Conservation (phyloP, 2,329 filamentous ascomycete species). For the Alternaria gansuensis region DNA sequence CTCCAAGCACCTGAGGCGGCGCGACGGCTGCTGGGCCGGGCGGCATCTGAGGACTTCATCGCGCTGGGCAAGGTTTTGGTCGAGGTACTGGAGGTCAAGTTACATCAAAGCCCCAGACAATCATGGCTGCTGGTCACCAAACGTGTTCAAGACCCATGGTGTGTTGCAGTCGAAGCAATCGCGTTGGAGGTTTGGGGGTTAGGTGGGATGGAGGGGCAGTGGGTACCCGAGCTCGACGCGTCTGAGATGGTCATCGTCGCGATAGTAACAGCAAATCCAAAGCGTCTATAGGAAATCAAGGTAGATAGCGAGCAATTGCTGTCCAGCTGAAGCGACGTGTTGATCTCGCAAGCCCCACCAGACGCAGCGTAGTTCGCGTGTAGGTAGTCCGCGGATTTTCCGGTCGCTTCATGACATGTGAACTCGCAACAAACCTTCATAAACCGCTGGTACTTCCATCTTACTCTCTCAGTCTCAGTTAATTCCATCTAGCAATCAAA, state of each 20-base stretch:
- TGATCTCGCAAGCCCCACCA: slow-evolving; percentile 18
- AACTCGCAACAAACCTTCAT: not conserved
- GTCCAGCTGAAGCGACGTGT: not conserved
- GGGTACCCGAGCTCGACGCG: slow-evolving; percentile 23
- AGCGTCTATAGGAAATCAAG: not conserved
- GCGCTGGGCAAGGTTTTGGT: not conserved
- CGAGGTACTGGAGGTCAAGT: not conserved
- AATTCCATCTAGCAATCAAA: not conserved
- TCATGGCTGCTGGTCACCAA: slow-evolving; percentile 3
- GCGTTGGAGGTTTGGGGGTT: slow-evolving; percentile 32
- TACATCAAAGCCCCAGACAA: not conserved
- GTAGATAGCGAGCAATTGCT: not conserved
- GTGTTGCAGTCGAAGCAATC: slow-evolving; percentile 21
- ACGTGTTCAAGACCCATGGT: slow-evolving; percentile 16
- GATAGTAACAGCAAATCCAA: not conserved
- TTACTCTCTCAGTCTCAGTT: not conserved
- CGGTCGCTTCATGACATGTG: slow-evolving; percentile 8
- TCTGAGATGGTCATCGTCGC: slow-evolving; percentile 1
- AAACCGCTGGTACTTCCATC: not conserved
- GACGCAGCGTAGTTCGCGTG: slow-evolving; percentile 12
- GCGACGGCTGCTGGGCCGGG: slow-evolving; percentile 49
- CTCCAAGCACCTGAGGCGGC: slow-evolving; percentile 53
- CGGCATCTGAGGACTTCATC: slow-evolving; percentile 48
- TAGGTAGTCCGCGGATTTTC: not conserved
- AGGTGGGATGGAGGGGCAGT: slow-evolving; percentile 38